Percentiles rank a stretch among this genome's conserved stretches.
phyloP scores from a whole-genome alignment of 371 early-diverging fungal genomes.

The Smittium mucronatum region DNA sequence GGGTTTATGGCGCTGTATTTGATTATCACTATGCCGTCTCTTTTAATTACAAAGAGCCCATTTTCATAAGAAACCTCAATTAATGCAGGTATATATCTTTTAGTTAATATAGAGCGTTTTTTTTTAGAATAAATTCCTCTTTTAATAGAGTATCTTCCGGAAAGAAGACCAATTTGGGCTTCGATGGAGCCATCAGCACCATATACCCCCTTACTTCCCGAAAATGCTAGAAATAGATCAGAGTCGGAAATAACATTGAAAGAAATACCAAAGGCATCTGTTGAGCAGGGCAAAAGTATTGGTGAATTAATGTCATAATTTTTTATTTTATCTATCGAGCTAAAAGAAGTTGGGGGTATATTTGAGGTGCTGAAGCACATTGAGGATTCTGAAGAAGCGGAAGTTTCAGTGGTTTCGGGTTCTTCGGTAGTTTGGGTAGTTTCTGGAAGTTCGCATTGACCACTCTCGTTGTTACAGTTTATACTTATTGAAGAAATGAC shows the following conservation, averaged over 20 bases:
- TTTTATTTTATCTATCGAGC: not conserved
- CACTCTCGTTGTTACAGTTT: not conserved
- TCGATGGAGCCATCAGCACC: conserved; percentile 7
- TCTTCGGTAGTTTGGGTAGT: not conserved
- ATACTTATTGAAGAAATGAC: not conserved
- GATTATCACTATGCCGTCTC: not conserved
- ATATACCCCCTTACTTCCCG: not conserved
- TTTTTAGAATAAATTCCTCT: not conserved
- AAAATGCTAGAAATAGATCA: not conserved
- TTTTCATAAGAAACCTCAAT: not conserved
- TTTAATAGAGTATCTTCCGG: not conserved
- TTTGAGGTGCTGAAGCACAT: not conserved
- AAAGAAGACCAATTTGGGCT: not conserved
- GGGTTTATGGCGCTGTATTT: not conserved
- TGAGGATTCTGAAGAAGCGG: not conserved
- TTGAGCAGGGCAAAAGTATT: not conserved
- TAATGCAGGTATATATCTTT: not conserved
- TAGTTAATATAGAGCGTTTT: not conserved
- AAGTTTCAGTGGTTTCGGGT: not conserved
- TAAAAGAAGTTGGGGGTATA: too few relatives aligned
- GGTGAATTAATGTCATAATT: not conserved
- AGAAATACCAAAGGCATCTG: not conserved
- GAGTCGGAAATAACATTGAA: not conserved
- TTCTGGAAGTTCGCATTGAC: not conserved
- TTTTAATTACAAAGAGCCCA: not conserved